These are phyloP conservation scores for Corylus avellana DNA, from an alignment of 306 rosid species.

Conservation along the genomic window DNA sequence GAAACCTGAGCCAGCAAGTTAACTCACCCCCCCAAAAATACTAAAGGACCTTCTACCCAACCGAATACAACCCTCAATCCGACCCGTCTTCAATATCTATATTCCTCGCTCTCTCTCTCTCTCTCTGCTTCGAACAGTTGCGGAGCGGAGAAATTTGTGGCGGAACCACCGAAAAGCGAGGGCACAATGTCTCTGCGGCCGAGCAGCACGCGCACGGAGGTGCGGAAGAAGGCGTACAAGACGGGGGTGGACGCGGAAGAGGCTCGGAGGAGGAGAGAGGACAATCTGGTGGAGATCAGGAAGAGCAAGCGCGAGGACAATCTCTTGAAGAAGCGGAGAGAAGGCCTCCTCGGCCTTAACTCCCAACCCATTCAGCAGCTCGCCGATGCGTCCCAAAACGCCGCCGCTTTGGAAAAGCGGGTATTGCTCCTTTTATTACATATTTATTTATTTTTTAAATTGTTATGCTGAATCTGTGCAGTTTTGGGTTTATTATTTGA, in stretches of 20 bases:
- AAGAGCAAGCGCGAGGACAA: conserved; percentile 65
- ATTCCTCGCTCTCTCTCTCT: not conserved
- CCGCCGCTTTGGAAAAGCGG: conserved; percentile 40
- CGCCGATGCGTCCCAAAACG: conserved; percentile 41
- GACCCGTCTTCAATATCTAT: not conserved
- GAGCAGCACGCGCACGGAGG: conserved; percentile 41
- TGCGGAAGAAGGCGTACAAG: conserved; percentile 63
- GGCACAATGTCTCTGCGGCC: conserved; percentile 66
- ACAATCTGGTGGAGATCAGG: conserved; percentile 64
- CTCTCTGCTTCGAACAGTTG: conserved; percentile 29
- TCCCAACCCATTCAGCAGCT: conserved; percentile 39
- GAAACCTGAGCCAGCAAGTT: not conserved
- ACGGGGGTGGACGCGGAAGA: conserved; percentile 65
- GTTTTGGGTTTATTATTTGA: not conserved
- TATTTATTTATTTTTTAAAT: not conserved
- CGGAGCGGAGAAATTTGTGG: not conserved
- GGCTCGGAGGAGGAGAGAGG: conserved; percentile 65
- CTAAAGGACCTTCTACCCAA: not conserved
- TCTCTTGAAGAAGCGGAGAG: conserved; percentile 61
- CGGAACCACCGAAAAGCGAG: not conserved
- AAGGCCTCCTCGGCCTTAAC: conserved; percentile 43
- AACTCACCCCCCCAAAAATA: not conserved
- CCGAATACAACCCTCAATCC: not conserved
- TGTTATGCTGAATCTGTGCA: not conserved
- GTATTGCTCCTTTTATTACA: conserved; percentile 8